Evolutionary conservation across 495 filamentous ascomycete genomes (phyloP), one percentile per base, ranked within the genome.

Genomic region (Mytilinidion resinicola): DNA sequence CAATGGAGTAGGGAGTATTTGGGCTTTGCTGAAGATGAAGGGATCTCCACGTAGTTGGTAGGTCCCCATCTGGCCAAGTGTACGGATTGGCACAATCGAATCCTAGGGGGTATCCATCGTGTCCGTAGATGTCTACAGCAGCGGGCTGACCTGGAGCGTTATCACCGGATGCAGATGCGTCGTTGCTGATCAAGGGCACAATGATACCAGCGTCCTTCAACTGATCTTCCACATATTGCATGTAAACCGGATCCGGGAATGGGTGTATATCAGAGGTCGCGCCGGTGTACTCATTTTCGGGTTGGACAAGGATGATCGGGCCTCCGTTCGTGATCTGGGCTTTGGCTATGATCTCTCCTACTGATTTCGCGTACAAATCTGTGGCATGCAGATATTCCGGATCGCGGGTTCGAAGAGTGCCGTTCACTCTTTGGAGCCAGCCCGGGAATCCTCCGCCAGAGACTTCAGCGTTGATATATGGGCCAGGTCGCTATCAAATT

Each of bases 271-370:
- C 20, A 20, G 46, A 14, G 1, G 81, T 73, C n/a, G 67, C 74
- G 7, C 70, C 65, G 1, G 77, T 79, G 66, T 90, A 90, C 61
- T 90, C 87, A 60, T 91, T 91, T 65, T 91, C 89, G 0, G 86
- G 86, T 72, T 93, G 89, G 41, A 85, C 76, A 2, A 91, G 74
- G 52, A 91, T 89, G 20, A 91, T 76, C 0, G 86, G 86, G 1
- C 89, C 88, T 7, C 85, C 88, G 59, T 90, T 86, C 1, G 86
- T 89, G 59, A 91, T 88, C 59, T 91, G 87, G 4, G 81, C 83
- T 34, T 82, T 80, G 9, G 88, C 86, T 63, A 93, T 82, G 10
- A 85, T 80, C 21, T 74, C 72, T 34, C 78, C 79, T 58, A 88
- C 39, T 9, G 48, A 55, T 1, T 59, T 50, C 17, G 43, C 37